These are phyloP conservation scores for Nannizziopsis barbatae DNA, from an alignment of 2,329 filamentous ascomycete species.

Conservation along the genomic window DNA sequence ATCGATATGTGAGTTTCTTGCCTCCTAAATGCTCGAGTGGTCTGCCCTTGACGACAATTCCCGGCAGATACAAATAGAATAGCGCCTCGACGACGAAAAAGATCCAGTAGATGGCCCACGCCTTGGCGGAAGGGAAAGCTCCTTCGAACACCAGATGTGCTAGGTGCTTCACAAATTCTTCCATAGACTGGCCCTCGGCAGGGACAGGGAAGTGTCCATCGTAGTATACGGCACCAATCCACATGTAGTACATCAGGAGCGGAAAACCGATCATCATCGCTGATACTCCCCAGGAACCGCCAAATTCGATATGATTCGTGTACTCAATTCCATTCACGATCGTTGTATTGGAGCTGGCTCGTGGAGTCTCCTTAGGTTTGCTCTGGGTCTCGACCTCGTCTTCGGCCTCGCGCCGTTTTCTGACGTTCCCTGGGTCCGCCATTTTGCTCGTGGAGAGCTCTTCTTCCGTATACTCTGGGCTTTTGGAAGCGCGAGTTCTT, in stretches of 20 bases:
- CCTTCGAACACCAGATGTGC: slow-evolving; percentile 64
- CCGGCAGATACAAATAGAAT: slow-evolving; percentile 76
- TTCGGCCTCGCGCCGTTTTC: slow-evolving; percentile 21
- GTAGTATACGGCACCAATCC: slow-evolving; percentile 91
- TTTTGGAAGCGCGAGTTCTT: slow-evolving; percentile 32
- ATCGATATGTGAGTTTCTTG: slow-evolving; percentile 87
- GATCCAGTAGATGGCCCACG: slow-evolving; percentile 89
- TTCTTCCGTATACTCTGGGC: slow-evolving; percentile 19
- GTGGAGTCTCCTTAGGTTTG: slow-evolving; percentile 17
- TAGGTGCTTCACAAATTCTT: slow-evolving; percentile 62
- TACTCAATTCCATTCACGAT: slow-evolving; percentile 31
- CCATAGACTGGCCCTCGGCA: slow-evolving; percentile 52
- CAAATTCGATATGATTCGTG: slow-evolving; percentile 62
- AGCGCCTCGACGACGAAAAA: slow-evolving; percentile 78
- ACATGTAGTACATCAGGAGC: slow-evolving; percentile 98
- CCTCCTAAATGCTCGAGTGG: slow-evolving; percentile 70
- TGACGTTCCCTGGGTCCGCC: slow-evolving; percentile 19
- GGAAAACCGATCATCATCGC: slow-evolving; percentile 90
- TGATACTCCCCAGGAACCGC: slow-evolving; percentile 67
- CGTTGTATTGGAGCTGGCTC: slow-evolving; percentile 13
- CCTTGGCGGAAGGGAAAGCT: slow-evolving; percentile 69
- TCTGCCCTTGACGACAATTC: slow-evolving; percentile 79
- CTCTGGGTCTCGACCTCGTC: slow-evolving; percentile 18
- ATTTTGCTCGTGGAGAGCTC: slow-evolving; percentile 14
- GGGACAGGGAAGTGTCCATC: slow-evolving; percentile 67